Percentiles rank a stretch among this genome's conserved stretches.
Evolutionary conservation across 148 eudicot species (phyloP).

Genomic region (Amaranthus cruentus): DNA sequence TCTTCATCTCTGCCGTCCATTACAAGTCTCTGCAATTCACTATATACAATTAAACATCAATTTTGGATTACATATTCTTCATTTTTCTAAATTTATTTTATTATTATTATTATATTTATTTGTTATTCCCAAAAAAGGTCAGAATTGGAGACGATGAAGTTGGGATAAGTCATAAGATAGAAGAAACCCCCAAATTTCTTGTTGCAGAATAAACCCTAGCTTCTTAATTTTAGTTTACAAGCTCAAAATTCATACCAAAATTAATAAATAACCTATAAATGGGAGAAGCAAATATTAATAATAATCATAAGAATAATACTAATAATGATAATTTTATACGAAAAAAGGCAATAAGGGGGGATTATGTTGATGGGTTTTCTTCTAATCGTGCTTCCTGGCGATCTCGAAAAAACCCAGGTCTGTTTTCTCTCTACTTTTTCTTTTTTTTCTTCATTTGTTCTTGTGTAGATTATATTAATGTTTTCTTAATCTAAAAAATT

Average conservation of each 20-base stretch:
- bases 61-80: no score
- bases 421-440: background rate
- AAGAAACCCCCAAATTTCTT: background rate
- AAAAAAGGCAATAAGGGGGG: conserved; percentile 11
- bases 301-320: no score
- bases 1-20: conserved; percentile 8
- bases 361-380: conserved; percentile 40
- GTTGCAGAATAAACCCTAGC: background rate
- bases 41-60: background rate
- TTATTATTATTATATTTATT: background rate
- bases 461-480: background rate
- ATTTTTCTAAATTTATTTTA: no score
- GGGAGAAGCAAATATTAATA: conserved; percentile 32
- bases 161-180: background rate
- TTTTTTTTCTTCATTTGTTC: background rate
- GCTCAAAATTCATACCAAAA: background rate
- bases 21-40: background rate
- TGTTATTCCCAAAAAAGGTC: background rate
- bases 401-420: conserved; percentile 58
- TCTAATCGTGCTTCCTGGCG: conserved; percentile 58
- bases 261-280: conserved; percentile 5
- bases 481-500: background rate
- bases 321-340: background rate
- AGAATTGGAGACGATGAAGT: no score
- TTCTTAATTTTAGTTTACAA: background rate